Evolutionary conservation across 331 rosid genomes (phyloP), one percentile per base, ranked within the genome.

Genomic region (Quercus tomentella): DNA sequence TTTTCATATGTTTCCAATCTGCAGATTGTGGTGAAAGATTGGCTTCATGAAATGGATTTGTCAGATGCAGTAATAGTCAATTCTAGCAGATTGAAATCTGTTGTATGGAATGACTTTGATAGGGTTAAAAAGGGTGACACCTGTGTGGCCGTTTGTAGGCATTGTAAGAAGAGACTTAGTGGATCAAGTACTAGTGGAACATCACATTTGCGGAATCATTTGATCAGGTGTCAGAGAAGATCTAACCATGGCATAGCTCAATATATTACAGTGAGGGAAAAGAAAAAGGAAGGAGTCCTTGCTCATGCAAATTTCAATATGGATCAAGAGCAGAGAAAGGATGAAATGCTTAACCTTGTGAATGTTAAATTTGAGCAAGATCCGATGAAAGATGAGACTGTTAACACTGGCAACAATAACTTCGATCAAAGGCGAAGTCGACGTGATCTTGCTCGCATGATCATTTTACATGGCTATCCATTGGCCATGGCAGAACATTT

Each of bases 121-220:
- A 86, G 99, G 89, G 85, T 96, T 77, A 96, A 96, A 81, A 93
- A 93, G 73, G 99, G 97, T 8, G 99, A 96, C 75, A 84, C 94
- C 5, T 96, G 89, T 77, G 81, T 96, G 81, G 99, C 99, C 72
- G 88, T 96, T 57, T 96, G 99, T 82, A 89, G 94, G 89, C 99
- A 96, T 74, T 96, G 99, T 84, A 96, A 90, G 79, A 96, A 96
- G 97, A 96, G 85, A 82, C 89, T 96, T 81, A 96, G 99, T 61
- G 99, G 99, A 76, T 96, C 99, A 74, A 96, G 99, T 83, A 88
- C 97, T 58, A 96, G 99, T 74, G 98, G 99, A 82, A 96, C 98
- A 72, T 96, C 99, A 14, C 99, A 96, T 89, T 82, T 96, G 82
- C 90, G 99, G 86, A 96, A 96, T 82, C 99, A 96, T 85, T 90